Evolutionary conservation across 306 rosid species (phyloP).

Genomic region (Erythrophleum fordii): DNA sequence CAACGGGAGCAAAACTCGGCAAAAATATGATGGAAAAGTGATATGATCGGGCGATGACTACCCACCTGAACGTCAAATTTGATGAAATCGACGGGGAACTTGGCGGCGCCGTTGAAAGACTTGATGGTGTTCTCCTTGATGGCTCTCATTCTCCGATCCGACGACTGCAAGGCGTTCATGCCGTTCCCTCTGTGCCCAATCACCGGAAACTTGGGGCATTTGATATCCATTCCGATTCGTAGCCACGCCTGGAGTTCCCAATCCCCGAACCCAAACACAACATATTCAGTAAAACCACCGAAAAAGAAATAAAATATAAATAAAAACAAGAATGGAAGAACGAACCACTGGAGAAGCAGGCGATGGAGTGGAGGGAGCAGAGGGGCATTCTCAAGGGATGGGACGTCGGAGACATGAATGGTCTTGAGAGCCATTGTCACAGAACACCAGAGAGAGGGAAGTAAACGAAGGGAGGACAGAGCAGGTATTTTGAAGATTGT

Average conservation of each 20-base stretch:
- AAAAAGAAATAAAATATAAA: background rate
- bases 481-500: conserved; percentile 2
- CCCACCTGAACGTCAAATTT: conserved; percentile 91
- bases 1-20: background rate
- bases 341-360: conserved; percentile 40
- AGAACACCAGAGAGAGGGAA: background rate
- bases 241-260: conserved; percentile 26
- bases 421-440: conserved; percentile 55
- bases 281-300: background rate
- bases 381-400: conserved; percentile 49
- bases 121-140: conserved; percentile 75
- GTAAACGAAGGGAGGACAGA: background rate
- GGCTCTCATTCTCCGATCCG: conserved; percentile 62
- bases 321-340: background rate
- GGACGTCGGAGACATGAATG: conserved; percentile 59
- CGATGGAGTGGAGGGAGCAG: conserved; percentile 29
- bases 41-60: background rate
- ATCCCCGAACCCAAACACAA: background rate
- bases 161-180: conserved; percentile 71
- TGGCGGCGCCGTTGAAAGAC: conserved; percentile 68
- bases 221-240: conserved; percentile 20
- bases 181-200: conserved; percentile 86
- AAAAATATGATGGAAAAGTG: background rate
- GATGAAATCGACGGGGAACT: conserved; percentile 64
- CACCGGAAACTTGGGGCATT: conserved; percentile 56